phyloP scores from a whole-genome alignment of 148 eudicot species.

The Linanthus parryae region DNA sequence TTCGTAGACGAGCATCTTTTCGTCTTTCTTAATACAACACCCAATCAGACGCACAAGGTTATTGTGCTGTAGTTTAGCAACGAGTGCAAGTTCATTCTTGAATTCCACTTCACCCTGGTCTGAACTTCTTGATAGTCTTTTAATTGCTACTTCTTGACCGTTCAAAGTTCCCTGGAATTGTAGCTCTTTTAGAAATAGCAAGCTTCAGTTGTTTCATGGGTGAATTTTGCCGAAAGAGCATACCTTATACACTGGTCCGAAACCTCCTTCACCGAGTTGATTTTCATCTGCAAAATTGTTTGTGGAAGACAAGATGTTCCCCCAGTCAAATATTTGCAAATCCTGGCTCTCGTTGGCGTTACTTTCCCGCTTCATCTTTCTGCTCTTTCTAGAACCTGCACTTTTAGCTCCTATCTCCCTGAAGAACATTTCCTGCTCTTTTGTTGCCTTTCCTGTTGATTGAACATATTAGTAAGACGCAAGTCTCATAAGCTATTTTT shows the following conservation, averaged over 20 bases:
- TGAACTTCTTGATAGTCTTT: slow-evolving; percentile 5
- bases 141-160: slow-evolving; percentile 5
- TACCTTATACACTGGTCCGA: neutral
- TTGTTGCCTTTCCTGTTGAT: too few species aligned
- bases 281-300: neutral
- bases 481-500: neutral
- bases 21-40: slow-evolving; percentile 1
- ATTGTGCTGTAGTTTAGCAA: slow-evolving; percentile 11
- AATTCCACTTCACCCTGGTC: slow-evolving; percentile 5
- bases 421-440: too few species aligned
- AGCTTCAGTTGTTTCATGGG: neutral
- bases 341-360: neutral
- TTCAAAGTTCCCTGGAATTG: neutral
- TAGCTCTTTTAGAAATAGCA: neutral
- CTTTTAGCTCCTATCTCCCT: too few species aligned
- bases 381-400: too few species aligned
- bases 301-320: neutral
- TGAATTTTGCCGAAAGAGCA: neutral
- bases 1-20: slow-evolving; percentile 5
- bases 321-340: neutral
- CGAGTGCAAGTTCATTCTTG: slow-evolving; percentile 6
- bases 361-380: too few species aligned
- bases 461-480: neutral
- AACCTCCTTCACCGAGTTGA: neutral
- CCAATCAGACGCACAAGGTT: slow-evolving; percentile 9